phyloP scores from a whole-genome alignment of 1,139 yeast genomes.

The Candida anutae region DNA sequence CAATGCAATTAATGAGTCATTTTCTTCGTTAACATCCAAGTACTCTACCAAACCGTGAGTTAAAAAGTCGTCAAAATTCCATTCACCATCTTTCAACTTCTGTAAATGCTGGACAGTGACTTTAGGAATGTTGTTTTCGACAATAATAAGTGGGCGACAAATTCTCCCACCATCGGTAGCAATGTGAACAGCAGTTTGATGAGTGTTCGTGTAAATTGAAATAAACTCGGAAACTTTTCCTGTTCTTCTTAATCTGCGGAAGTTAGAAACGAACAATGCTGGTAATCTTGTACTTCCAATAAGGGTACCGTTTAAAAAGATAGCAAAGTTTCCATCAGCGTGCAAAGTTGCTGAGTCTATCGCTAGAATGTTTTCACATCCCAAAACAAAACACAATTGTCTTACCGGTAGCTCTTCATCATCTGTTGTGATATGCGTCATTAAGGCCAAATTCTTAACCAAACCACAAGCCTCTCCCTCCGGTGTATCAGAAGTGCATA shows the following conservation, averaged over 20 bases:
- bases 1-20: constrained; percentile 87
- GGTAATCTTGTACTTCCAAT: constrained; percentile 88
- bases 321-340: constrained; percentile 69
- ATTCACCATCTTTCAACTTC: constrained; percentile 54
- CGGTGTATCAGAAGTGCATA: constrained; percentile 98
- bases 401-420: constrained; percentile 90
- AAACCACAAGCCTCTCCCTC: constrained; percentile 99
- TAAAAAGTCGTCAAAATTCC: constrained; percentile 87
- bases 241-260: constrained; percentile 73
- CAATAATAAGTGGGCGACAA: constrained; percentile 92
- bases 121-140: constrained; percentile 59
- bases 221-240: constrained; percentile 88
- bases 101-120: constrained; percentile 66
- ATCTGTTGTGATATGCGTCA: constrained; percentile 98
- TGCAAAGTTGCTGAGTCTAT: constrained; percentile 83
- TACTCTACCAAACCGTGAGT: constrained; percentile 86
- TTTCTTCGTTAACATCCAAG: constrained; percentile 95
- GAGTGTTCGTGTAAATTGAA: constrained; percentile 82
- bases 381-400: constrained; percentile 69
- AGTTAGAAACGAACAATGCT: constrained; percentile 64
- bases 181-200: constrained; percentile 88
- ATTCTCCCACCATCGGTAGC: constrained; percentile 99
- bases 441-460: constrained; percentile 89
- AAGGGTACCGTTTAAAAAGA: constrained; percentile 88
- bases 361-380: constrained; percentile 79